Evolutionary conservation across 768 basidiomycete species (phyloP).

Genomic region (Brasilioporus rufonigricans): DNA sequence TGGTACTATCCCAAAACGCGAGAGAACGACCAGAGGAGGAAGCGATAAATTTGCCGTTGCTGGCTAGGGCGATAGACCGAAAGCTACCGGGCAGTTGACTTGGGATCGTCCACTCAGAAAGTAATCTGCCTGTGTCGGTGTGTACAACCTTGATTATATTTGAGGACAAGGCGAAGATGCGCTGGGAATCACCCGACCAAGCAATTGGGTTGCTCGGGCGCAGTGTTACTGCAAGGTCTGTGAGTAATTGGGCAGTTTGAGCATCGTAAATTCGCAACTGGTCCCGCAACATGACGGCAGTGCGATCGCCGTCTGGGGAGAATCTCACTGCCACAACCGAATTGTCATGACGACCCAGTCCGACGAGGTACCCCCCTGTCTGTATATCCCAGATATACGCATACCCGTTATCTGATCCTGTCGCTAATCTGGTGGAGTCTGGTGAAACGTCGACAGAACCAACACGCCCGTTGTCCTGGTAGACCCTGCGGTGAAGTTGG

Average conservation of each 20-base stretch:
- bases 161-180: neutral
- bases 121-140: neutral
- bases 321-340: neutral
- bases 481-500: neutral
- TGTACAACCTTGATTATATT: neutral
- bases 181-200: neutral
- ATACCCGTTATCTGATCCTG: neutral
- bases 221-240: neutral
- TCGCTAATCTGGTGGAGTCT: neutral
- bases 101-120: neutral
- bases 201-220: neutral
- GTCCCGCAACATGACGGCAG: neutral
- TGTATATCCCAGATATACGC: neutral
- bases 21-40: neutral
- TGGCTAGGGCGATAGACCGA: neutral
- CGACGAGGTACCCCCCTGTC: neutral
- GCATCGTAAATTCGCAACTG: neutral
- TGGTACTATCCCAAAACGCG: neutral
- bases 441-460: neutral
- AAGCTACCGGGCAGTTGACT: neutral
- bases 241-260: neutral
- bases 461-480: neutral
- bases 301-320: neutral
- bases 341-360: neutral
- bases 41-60: neutral